Evolutionary conservation across 257 asterid genomes (phyloP).

Genomic region (Solanum piurae): DNA sequence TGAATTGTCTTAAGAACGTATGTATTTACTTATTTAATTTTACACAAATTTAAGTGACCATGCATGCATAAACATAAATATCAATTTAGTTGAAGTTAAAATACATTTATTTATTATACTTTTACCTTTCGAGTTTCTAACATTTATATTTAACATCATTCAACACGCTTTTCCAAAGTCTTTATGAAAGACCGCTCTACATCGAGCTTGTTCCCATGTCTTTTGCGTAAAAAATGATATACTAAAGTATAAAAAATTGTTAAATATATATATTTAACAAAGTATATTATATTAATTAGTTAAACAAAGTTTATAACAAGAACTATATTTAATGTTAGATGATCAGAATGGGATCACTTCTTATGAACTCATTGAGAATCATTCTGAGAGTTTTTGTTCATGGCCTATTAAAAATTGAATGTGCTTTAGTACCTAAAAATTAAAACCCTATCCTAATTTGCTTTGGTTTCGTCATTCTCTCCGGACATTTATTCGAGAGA

Average conservation of each 20-base stretch:
- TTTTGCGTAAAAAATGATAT: neutral
- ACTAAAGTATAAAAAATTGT: neutral
- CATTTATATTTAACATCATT: neutral
- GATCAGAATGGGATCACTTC: neutral
- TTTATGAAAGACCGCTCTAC: neutral
- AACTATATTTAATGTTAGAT: neutral
- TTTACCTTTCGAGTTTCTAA: neutral
- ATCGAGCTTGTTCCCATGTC: neutral
- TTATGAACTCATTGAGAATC: neutral
- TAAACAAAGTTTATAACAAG: neutral
- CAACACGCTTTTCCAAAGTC: neutral
- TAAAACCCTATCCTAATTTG: neutral
- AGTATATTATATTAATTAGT: too few species aligned
- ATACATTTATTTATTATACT: too few species aligned
- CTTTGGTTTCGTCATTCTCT: neutral
- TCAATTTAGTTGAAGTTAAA: neutral
- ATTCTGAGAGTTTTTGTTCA: neutral
- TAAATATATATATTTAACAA: too few species aligned
- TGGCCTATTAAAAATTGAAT: neutral
- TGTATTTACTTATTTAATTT: too few species aligned
- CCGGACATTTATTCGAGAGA: neutral
- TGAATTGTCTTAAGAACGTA: accelerated
- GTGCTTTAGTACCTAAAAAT: neutral
- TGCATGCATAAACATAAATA: neutral
- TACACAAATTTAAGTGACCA: too few species aligned